Percentiles rank a stretch among this genome's conserved stretches.
Conservation (phyloP, 305 asterid genomes). For the Coffea humblotiana region DNA sequence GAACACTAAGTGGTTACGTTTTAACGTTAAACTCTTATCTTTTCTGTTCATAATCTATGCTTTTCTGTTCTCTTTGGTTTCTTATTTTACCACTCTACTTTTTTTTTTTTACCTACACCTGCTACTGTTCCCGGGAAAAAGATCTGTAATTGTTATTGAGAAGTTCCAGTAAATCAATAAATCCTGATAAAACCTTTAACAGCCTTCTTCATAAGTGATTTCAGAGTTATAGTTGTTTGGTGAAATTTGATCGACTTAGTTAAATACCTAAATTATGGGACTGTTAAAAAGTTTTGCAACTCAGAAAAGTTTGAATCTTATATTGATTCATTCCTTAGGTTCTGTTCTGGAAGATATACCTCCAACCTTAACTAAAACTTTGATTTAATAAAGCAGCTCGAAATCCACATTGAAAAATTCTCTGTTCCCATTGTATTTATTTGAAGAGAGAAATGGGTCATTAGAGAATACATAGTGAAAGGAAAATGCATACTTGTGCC, state of each 20-base stretch:
- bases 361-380: not conserved
- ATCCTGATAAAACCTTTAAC: not conserved
- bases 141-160: not conserved
- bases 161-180: not conserved
- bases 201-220: not conserved
- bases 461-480: slow-evolving; percentile 1
- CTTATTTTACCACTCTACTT: not conserved
- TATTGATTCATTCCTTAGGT: not conserved
- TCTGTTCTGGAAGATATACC: not conserved
- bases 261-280: not conserved
- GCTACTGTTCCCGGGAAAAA: slow-evolving; percentile 6
- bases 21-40: not conserved
- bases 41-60: not conserved
- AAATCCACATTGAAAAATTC: not conserved
- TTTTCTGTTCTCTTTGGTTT: not conserved
- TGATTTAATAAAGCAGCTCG: not conserved
- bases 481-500: not conserved
- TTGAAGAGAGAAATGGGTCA: not conserved
- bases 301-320: not conserved
- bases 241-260: not conserved
- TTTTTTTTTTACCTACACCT: not conserved
- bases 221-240: not conserved
- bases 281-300: not conserved
- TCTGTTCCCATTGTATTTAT: not conserved
- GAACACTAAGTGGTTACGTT: not conserved